These are phyloP conservation scores for Alternaria tenuissima DNA, from an alignment of 2,329 filamentous ascomycete species.

Conservation along the genomic window DNA sequence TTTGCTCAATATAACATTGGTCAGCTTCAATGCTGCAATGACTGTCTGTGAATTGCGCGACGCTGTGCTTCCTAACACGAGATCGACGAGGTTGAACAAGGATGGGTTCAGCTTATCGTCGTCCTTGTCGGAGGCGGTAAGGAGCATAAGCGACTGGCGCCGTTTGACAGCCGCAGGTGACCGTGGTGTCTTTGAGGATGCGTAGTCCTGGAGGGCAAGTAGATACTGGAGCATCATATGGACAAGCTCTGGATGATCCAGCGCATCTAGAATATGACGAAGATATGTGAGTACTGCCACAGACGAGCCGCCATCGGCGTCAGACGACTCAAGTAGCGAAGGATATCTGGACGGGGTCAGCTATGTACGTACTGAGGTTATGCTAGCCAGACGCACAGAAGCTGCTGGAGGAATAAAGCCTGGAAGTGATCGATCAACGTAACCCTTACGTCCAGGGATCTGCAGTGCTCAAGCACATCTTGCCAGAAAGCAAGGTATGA, in stretches of 20 bases:
- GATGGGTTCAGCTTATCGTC: slow-evolving; percentile 81
- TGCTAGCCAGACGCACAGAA: slow-evolving; percentile 68
- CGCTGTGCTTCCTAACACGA: slow-evolving; percentile 83
- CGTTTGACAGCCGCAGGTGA: slow-evolving; percentile 75
- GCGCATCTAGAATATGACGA: slow-evolving; percentile 84
- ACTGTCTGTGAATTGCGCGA: slow-evolving; percentile 90
- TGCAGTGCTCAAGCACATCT: slow-evolving; percentile 94
- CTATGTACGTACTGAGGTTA: background rate
- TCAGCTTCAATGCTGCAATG: slow-evolving; percentile 84
- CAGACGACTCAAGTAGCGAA: slow-evolving; percentile 93
- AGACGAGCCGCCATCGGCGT: slow-evolving; percentile 95
- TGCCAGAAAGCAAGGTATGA: slow-evolving; percentile 98
- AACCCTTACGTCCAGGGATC: slow-evolving; percentile 88
- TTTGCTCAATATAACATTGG: slow-evolving; percentile 84
- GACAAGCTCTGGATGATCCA: slow-evolving; percentile 93
- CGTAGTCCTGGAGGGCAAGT: slow-evolving; percentile 75
- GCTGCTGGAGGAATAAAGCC: slow-evolving; percentile 91
- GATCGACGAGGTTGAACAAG: slow-evolving; percentile 91
- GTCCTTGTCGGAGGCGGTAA: slow-evolving; percentile 79
- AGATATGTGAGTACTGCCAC: slow-evolving; percentile 95
- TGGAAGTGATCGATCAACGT: slow-evolving; percentile 97
- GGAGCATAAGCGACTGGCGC: slow-evolving; percentile 86
- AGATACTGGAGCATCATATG: slow-evolving; percentile 94
- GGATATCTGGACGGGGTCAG: slow-evolving; percentile 72
- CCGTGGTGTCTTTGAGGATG: slow-evolving; percentile 42